Evolutionary conservation across 2,329 filamentous ascomycete genomes (phyloP), one percentile per base, ranked within the genome.

Genomic region (Penicillium glabrum): DNA sequence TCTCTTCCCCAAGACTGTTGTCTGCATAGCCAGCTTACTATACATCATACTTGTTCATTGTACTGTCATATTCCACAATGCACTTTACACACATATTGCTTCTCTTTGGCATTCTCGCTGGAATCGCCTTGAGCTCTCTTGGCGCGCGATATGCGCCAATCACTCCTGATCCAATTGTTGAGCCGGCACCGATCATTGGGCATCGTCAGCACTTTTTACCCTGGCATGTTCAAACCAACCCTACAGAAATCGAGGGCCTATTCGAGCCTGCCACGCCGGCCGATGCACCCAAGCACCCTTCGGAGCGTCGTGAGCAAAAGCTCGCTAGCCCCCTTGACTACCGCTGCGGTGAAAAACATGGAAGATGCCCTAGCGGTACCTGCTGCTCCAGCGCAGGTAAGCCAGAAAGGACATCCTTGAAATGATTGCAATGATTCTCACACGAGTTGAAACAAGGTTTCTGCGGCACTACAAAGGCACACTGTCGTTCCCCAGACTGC

Each of bases 401-500:
- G 60, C 65, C 9, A 27, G 21, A 26, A 13, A 44, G 9, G 19
- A 13, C 2, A 31, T 16, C 11, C 19, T 14, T n/a, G 10, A 29
- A 19, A 35, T n/a, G 16, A 16, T 16, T 46, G 39, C 6, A 14
- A 23, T 24, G n/a, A 19, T 10, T 41, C 23, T 46, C 10, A 26
- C 23, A n/a, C 35, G n/a, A 23, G 7, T 35, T 44, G 14, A 10
- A n/a, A 0, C 31, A 29, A 77, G 75, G 75, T 29, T 77, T 70
- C 55, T 77, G 75, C 49, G 74, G 75, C 24, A 68, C 66, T 8
- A 72, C 73, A 1, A 62, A 62, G 33, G 64, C 65, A 39, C 73
- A 77, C 54, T 78, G 75, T 60, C 66, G 65, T 14, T 75, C 75
- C 39, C 75, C 75, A 8, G 75, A 76, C 44, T 77, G 75, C 52